Base-by-base conservation (phyloP, 768 basidiomycete genomes). In the Leccinum subgranulosum region DNA sequence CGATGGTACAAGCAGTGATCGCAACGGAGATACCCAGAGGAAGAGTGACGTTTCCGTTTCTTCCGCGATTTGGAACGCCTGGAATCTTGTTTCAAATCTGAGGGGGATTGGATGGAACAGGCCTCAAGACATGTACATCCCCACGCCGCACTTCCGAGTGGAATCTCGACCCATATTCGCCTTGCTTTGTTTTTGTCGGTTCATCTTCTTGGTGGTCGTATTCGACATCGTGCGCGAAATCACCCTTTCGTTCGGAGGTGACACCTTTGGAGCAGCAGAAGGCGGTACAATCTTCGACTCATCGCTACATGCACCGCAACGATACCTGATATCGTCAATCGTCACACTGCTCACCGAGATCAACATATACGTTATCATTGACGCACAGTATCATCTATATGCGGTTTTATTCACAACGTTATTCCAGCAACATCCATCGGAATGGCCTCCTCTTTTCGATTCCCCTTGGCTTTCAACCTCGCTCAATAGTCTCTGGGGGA, bases 401-500 rank as follows among this genome's bases (percentile, higher is more conserved):
- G 76, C 83, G 3, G 31, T 83, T 14, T 41, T 82, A 39, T 79
- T 76, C 31, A 69, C 83, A 29, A 49, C 76, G 36, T 51, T 84
- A 28, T 76, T 87, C 48, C 63, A 66, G 25, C 84, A 86, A 65
- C 60, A 74, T 48, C 78, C 79, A 0, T 73, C 71, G 0, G 76
- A 82, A 51, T 88, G 86, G 85, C 88, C 87, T 0, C 87, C 85
- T 1, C 57, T 84, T 23, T 87, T 87, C 67, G 73, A 81, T 54
- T 51, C 71, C 6, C 88, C 88, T 4, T 88, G 81, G 80, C 43
- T 66, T 10, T 67, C 83, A 0, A 82, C 81, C 3, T 87, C 85
- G 4, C 69, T 90, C n/a, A 68, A 73, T 36, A 79, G 84, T 23
- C 82, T 86, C 56, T 90, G 88, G 88, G 75, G 79, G 4, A 67